Conservation (phyloP, 768 basidiomycete species). For the Lyophyllum semitale region DNA sequence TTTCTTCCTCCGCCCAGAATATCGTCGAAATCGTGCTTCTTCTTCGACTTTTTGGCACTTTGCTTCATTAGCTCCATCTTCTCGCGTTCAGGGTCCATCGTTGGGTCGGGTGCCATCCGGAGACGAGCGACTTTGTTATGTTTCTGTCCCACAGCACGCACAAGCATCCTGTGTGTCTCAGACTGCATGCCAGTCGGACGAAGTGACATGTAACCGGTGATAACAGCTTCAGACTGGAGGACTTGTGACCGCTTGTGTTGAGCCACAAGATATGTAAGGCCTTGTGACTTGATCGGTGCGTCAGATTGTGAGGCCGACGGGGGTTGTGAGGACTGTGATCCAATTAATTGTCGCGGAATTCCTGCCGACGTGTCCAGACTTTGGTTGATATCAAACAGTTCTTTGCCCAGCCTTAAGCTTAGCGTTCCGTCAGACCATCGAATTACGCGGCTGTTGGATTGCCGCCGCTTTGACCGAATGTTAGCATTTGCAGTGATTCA, state of each 20-base stretch:
- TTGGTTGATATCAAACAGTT: conserved; percentile 89
- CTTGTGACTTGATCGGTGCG: conserved; percentile 55
- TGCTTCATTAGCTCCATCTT: conserved; percentile 67
- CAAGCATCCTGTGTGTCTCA: conserved; percentile 86
- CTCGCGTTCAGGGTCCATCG: conserved; percentile 74
- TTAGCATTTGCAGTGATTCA: conserved; percentile 5
- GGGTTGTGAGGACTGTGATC: conserved; percentile 41
- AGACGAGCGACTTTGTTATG: conserved; percentile 80
- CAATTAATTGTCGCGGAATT: conserved; percentile 56
- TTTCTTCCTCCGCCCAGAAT: conserved; percentile 49
- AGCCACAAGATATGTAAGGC: conserved; percentile 86
- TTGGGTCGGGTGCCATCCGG: conserved; percentile 79
- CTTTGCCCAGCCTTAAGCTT: conserved; percentile 89
- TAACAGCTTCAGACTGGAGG: conserved; percentile 81
- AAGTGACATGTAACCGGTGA: conserved; percentile 82
- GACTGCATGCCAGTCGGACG: conserved; percentile 90
- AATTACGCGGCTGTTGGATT: conserved; percentile 90
- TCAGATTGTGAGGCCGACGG: conserved; percentile 37
- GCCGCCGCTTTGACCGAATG: conserved; percentile 54
- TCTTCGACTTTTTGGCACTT: conserved; percentile 64
- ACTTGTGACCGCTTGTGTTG: conserved; percentile 86
- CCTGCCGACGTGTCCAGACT: conserved; percentile 77
- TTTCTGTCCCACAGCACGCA: conserved; percentile 82
- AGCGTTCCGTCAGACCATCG: conserved; percentile 95
- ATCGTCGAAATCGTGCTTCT: conserved; percentile 52